A percentile compares a stretch with the other conserved stretches of the same genome.
Evolutionary conservation across 306 rosid genomes (phyloP).

Genomic region (Vicia faba): DNA sequence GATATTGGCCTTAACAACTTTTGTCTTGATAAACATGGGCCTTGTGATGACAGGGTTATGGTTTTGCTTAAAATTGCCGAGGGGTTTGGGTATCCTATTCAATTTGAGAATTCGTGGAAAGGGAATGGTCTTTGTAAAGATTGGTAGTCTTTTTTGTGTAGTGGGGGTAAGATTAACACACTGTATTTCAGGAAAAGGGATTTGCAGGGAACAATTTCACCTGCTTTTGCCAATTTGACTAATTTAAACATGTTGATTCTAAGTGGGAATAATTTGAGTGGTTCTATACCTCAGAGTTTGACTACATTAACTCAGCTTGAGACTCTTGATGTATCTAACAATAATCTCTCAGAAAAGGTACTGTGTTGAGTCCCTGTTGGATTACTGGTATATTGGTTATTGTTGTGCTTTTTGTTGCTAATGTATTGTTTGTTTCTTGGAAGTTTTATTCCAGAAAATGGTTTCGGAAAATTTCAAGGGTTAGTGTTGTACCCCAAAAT

Average conservation of each 20-base stretch:
- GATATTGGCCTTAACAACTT: slow-evolving; percentile 58
- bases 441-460: slow-evolving; percentile 57
- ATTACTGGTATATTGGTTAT: slow-evolving; percentile 67
- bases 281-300: slow-evolving; percentile 63
- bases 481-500: too few relatives aligned
- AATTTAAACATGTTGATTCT: slow-evolving; percentile 53
- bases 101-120: slow-evolving; percentile 56
- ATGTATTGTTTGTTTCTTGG: slow-evolving; percentile 56
- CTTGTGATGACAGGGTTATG: slow-evolving; percentile 64
- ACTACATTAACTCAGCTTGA: slow-evolving; percentile 57
- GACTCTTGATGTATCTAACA: slow-evolving; percentile 68
- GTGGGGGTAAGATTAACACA: slow-evolving; percentile 42
- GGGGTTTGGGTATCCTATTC: slow-evolving; percentile 57
- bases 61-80: slow-evolving; percentile 56
- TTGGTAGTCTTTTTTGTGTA: slow-evolving; percentile 60
- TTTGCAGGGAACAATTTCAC: slow-evolving; percentile 70
- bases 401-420: slow-evolving; percentile 54
- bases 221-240: slow-evolving; percentile 67
- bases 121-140: slow-evolving; percentile 60
- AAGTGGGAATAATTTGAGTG: slow-evolving; percentile 61
- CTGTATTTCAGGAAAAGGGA: slow-evolving; percentile 56
- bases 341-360: slow-evolving; percentile 51
- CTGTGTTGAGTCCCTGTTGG: slow-evolving; percentile 50
- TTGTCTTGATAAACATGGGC: slow-evolving; percentile 46
- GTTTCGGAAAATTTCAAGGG: slow-evolving; percentile 63